Evolutionary conservation across 1,139 yeast genomes (phyloP).

Genomic region (Diutina siamensis): DNA sequence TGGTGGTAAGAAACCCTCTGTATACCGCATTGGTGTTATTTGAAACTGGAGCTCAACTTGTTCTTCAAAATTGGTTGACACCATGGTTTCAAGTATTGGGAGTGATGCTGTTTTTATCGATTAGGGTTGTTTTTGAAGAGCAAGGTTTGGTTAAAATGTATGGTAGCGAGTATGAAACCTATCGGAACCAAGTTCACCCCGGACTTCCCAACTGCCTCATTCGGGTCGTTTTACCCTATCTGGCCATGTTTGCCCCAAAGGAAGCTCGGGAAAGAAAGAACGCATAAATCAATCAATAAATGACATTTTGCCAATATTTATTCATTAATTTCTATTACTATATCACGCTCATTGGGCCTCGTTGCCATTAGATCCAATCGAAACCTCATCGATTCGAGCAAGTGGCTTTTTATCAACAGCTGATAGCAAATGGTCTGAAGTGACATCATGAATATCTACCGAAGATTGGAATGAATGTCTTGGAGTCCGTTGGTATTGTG

Average conservation of each 20-base stretch:
- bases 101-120: neutral
- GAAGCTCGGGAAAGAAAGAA: neutral
- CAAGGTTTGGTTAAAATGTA: neutral
- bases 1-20: slow-evolving; percentile 1
- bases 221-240: neutral
- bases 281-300: too few species aligned
- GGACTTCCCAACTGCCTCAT: neutral
- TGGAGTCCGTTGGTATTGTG: too few species aligned
- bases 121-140: neutral
- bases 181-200: neutral
- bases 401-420: too few species aligned
- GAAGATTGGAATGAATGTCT: neutral
- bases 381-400: too few species aligned
- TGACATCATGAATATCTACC: neutral
- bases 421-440: too few species aligned
- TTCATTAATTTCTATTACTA: too few species aligned
- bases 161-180: neutral
- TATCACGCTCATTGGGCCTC: too few species aligned
- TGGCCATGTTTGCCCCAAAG: neutral
- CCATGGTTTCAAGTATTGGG: neutral
- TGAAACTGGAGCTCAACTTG: neutral
- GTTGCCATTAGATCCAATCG: neutral
- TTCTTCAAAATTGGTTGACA: neutral
- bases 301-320: too few species aligned
- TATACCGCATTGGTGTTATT: neutral